Evolutionary conservation across 2,329 filamentous ascomycete species (phyloP).

Genomic region (Penicillium griseofulvum): DNA sequence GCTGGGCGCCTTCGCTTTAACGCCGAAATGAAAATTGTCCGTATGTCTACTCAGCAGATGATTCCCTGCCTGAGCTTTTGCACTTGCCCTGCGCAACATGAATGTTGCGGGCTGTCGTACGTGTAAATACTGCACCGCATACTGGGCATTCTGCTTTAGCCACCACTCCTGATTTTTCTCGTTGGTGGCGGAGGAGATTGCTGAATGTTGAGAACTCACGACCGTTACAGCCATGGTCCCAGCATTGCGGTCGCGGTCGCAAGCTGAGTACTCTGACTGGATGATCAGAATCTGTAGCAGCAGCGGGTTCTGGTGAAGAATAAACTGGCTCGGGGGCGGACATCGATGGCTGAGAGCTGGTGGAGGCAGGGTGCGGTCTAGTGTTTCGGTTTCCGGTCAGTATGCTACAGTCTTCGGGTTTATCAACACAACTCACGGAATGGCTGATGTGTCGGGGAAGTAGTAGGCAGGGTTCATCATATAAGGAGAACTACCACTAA

Average conservation of each 20-base stretch:
- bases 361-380: conserved; percentile 25
- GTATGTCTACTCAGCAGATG: conserved; percentile 24
- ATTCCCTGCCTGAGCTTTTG: conserved; percentile 55
- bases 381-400: conserved; percentile 10
- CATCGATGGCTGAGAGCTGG: conserved; percentile 27
- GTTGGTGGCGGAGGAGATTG: conserved; percentile 86
- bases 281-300: conserved; percentile 38
- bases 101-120: conserved; percentile 83
- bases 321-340: conserved; percentile 27
- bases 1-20: neutral
- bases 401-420: neutral
- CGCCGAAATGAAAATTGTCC: neutral
- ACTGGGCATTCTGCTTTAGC: conserved; percentile 85
- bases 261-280: conserved; percentile 69
- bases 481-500: conserved; percentile 29
- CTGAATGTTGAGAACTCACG: conserved; percentile 95
- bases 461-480: conserved; percentile 36
- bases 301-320: conserved; percentile 27
- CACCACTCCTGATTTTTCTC: conserved; percentile 89
- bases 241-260: conserved; percentile 91
- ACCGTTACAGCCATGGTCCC: conserved; percentile 95
- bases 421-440: conserved; percentile 27
- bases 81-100: conserved; percentile 88
- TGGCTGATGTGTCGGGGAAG: conserved; percentile 28
- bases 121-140: conserved; percentile 89